Evolutionary conservation across 768 basidiomycete genomes (phyloP), one percentile per base, ranked within the genome.

Genomic region (Termitomyces sp.): DNA sequence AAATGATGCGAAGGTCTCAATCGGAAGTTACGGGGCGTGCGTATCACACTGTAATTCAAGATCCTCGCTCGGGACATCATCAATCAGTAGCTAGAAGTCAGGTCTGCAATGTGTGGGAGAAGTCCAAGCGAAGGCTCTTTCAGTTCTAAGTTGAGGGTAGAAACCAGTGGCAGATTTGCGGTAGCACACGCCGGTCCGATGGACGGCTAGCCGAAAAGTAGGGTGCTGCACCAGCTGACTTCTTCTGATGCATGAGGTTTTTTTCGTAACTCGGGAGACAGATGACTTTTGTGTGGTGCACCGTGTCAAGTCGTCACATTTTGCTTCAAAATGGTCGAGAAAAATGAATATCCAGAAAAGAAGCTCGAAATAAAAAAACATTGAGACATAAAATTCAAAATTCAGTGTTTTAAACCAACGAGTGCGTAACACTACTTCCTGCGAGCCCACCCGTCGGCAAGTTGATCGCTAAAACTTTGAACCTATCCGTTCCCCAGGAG

Each of bases 371-470:
- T n/a, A 3, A n/a, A 7, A 50, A 1, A 50, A 33, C n/a, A 33
- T 33, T 12, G 18, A n/a, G 32, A 18, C n/a, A 33, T 18, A 28
- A 8, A 11, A n/a, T n/a, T n/a, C n/a, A n/a, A n/a, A n/a, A n/a
- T n/a, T n/a, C n/a, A n/a, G n/a, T n/a, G n/a, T 38, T 40, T 61
- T 20, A 59, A 55, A 61, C 22, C 53, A 64, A 58, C 13, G 63
- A 61, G 39, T 65, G 67, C 20, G 71, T 71, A 38, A 67, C 56
- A 57, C 72, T 71, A 44, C 56, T 64, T 35, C 72, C 73, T 32
- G 66, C 69, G 15, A 65, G 16, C 38, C 71, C 72, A 3, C 69
- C 73, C 12, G 24, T 54, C 28, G 74, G 73, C 35, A 75, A 61
- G 7, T 59, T 38, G 8, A 75, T 64, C 2, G 49, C 63, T 24